A percentile compares a stretch with the other conserved stretches of the same genome.
phyloP scores from a whole-genome alignment of 306 rosid species.

The Rosa rugosa region DNA sequence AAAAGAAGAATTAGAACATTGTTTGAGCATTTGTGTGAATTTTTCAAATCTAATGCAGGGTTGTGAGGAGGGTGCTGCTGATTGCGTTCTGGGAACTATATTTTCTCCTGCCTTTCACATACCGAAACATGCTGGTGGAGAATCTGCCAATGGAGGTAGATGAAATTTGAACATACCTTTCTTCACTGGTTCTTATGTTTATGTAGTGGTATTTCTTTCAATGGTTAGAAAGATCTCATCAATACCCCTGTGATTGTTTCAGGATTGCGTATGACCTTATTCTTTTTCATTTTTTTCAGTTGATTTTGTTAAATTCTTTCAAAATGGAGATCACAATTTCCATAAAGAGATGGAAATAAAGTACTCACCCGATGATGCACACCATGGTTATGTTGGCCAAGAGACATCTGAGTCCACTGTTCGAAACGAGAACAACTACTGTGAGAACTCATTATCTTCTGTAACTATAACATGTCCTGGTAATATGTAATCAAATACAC shows the following conservation, averaged over 20 bases:
- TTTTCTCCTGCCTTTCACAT: constrained; percentile 89
- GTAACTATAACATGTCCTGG: constrained; percentile 26
- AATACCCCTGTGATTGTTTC: not conserved
- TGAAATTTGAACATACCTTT: not conserved
- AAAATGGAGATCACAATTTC: constrained; percentile 54
- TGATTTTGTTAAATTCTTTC: constrained; percentile 70
- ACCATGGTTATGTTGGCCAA: constrained; percentile 42
- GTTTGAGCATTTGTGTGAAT: not conserved
- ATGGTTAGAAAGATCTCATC: constrained; percentile 3
- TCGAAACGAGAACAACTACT: constrained; percentile 26
- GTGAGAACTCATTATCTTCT: constrained; percentile 21
- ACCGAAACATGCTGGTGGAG: constrained; percentile 60
- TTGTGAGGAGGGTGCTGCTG: constrained; percentile 41
- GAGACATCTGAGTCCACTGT: constrained; percentile 27
- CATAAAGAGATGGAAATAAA: constrained; percentile 39
- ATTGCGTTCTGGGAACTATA: constrained; percentile 61
- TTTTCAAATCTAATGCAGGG: constrained; percentile 45
- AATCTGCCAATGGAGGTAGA: constrained; percentile 70
- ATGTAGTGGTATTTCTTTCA: not conserved
- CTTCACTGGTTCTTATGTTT: not conserved
- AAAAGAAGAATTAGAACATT: not conserved
- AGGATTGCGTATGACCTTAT: not conserved
- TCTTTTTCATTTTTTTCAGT: constrained; percentile 38
- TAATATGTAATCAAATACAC: constrained; percentile 22
- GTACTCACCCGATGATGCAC: constrained; percentile 34